phyloP scores from a whole-genome alignment of 2,329 filamentous ascomycete genomes.

The Cercospora brassicicola region DNA sequence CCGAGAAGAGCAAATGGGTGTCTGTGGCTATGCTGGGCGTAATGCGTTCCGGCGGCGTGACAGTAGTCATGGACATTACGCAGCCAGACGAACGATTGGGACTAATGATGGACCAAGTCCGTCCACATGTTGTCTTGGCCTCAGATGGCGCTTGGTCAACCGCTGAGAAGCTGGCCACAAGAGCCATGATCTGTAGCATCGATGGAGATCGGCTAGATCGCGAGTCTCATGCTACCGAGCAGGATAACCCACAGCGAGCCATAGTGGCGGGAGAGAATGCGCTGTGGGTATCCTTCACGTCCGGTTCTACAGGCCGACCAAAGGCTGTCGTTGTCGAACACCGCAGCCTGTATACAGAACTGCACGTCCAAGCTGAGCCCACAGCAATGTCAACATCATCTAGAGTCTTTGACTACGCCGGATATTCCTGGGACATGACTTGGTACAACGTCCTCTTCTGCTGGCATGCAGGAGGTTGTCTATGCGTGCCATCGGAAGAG shows the following conservation, averaged over 20 bases:
- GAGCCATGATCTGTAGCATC: neutral
- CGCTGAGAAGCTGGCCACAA: neutral
- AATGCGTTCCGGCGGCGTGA: conserved; percentile 37
- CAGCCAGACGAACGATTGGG: conserved; percentile 31
- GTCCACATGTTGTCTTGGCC: conserved; percentile 22
- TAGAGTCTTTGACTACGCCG: conserved; percentile 2
- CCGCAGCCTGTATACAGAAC: conserved; percentile 5
- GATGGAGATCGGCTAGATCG: neutral
- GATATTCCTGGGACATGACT: conserved; percentile 6
- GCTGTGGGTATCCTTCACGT: conserved; percentile 17
- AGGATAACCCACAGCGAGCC: neutral
- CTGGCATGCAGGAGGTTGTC: conserved; percentile 5
- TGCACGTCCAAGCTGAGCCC: neutral
- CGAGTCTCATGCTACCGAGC: neutral
- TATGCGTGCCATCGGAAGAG: conserved; percentile 2
- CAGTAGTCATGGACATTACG: conserved; percentile 24
- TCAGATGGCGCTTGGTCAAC: conserved; percentile 1
- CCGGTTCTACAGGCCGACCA: conserved; percentile 54
- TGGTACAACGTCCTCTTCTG: conserved; percentile 22
- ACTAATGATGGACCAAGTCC: conserved; percentile 32
- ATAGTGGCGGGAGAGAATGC: neutral
- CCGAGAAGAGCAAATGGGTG: conserved; percentile 35
- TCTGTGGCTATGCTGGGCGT: conserved; percentile 31
- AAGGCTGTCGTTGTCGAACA: conserved; percentile 26
- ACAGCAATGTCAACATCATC: neutral